A percentile compares a stretch with the other conserved stretches of the same genome.
phyloP scores from a whole-genome alignment of 257 asterid genomes.

The Nicotiana sylvestris region DNA sequence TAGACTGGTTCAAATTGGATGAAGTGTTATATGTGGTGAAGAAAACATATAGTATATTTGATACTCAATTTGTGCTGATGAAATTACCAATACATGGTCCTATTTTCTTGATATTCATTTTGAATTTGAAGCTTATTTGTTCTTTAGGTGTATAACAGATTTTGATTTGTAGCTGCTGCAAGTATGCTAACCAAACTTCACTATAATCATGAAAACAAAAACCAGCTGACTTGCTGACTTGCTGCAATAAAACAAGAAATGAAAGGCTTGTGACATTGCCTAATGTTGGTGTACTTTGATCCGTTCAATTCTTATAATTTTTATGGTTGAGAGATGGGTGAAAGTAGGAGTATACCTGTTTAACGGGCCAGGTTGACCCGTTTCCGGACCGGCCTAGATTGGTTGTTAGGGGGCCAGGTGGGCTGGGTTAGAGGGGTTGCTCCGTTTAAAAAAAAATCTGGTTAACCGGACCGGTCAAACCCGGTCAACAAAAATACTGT shows the following conservation, averaged over 20 bases:
- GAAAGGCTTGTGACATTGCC: not conserved
- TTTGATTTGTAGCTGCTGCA: not conserved
- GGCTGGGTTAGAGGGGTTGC: too few species aligned
- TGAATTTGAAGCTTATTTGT: not conserved
- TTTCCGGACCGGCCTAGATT: too few species aligned
- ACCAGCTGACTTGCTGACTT: not conserved
- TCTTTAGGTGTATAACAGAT: not conserved
- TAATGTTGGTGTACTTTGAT: too few species aligned
- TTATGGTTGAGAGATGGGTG: too few species aligned
- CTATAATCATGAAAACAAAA: not conserved
- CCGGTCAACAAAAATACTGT: too few species aligned
- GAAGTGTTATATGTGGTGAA: not conserved
- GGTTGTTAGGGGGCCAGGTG: too few species aligned
- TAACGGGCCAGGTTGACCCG: too few species aligned
- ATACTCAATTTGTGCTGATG: not conserved
- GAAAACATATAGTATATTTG: not conserved
- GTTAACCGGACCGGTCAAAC: too few species aligned
- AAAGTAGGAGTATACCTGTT: too few species aligned
- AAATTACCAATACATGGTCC: not conserved
- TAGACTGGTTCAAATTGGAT: not conserved
- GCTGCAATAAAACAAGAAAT: not conserved
- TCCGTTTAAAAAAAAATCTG: too few species aligned
- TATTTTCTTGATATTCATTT: slow-evolving; percentile 4
- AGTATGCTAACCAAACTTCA: not conserved
- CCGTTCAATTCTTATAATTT: too few species aligned